phyloP scores from a whole-genome alignment of 2,329 filamentous ascomycete species.

The Fusarium subglutinans region DNA sequence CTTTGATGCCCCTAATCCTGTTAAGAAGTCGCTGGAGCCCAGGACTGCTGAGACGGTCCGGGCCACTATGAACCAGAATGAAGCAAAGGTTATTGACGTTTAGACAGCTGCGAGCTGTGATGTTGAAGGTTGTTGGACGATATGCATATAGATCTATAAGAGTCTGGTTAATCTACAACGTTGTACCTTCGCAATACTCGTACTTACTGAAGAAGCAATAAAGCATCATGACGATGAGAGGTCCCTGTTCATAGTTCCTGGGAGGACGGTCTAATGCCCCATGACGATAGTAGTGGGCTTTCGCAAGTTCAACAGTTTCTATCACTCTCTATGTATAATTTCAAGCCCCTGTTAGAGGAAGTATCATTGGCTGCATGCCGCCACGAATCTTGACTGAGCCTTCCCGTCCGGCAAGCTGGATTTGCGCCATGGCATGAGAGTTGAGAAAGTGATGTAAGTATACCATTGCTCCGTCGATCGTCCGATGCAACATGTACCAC shows the following conservation, averaged over 20 bases:
- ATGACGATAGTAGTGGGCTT: too few species aligned
- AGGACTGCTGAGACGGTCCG: constrained; percentile 27
- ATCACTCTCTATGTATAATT: background rate
- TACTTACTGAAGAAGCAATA: background rate
- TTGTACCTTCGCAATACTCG: too few species aligned
- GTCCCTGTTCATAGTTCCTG: accelerated
- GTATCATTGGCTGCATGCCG: background rate
- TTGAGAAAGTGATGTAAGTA: background rate
- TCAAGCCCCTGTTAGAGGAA: too few species aligned
- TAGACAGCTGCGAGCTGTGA: background rate
- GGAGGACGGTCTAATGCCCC: background rate
- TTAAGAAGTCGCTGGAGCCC: constrained; percentile 30
- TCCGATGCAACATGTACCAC: background rate
- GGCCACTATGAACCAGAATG: constrained; percentile 18
- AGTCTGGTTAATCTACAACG: background rate
- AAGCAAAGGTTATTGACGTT: constrained; percentile 2
- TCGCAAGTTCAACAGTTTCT: too few species aligned
- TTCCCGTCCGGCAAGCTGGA: background rate
- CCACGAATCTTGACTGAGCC: too few species aligned
- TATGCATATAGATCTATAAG: background rate
- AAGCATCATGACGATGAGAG: background rate
- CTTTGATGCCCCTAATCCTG: constrained; percentile 28
- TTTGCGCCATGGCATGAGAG: background rate
- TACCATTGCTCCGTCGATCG: background rate
- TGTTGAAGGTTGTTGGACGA: background rate